Percentiles rank a stretch among this genome's conserved stretches.
Conservation (phyloP, 1,284 basidiomycete genomes). For the Naganishia albida region DNA sequence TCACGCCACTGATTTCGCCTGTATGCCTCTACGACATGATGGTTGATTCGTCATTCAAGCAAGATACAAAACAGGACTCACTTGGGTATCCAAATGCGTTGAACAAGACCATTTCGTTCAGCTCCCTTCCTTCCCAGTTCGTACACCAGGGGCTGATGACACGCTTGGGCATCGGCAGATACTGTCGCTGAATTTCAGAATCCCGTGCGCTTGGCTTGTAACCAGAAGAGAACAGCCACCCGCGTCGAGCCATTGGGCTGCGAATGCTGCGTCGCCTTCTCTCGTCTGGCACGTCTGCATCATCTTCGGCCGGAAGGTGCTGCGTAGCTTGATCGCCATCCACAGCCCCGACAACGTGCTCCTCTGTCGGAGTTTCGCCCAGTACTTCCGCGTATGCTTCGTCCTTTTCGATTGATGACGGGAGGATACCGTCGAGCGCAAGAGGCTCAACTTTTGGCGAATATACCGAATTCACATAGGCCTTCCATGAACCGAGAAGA, state of each 20-base stretch:
- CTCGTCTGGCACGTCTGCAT: neutral
- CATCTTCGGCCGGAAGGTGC: constrained; percentile 10
- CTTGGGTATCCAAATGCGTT: constrained; percentile 21
- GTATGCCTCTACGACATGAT: constrained; percentile 1
- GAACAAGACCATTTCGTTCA: constrained; percentile 30
- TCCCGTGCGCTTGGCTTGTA: constrained; percentile 15
- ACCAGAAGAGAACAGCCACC: constrained; percentile 20
- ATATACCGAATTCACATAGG: constrained; percentile 22
- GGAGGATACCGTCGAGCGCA: neutral
- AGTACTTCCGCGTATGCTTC: neutral
- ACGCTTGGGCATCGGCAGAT: constrained; percentile 10
- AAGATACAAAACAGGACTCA: neutral
- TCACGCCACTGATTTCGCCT: constrained; percentile 22
- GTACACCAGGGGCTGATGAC: constrained; percentile 29
- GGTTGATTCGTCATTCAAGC: neutral
- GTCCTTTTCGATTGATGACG: neutral
- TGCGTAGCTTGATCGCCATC: neutral
- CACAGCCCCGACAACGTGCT: neutral
- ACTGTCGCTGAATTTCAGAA: constrained; percentile 17
- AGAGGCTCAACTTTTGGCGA: neutral
- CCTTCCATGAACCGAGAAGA: constrained; percentile 27
- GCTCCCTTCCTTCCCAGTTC: constrained; percentile 29
- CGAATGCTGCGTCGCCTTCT: neutral
- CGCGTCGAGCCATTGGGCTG: neutral
- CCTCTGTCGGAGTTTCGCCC: neutral